Evolutionary conservation across 2,329 filamentous ascomycete genomes (phyloP), one percentile per base, ranked within the genome.

Genomic region (Pseudogymnoascus verrucosus): DNA sequence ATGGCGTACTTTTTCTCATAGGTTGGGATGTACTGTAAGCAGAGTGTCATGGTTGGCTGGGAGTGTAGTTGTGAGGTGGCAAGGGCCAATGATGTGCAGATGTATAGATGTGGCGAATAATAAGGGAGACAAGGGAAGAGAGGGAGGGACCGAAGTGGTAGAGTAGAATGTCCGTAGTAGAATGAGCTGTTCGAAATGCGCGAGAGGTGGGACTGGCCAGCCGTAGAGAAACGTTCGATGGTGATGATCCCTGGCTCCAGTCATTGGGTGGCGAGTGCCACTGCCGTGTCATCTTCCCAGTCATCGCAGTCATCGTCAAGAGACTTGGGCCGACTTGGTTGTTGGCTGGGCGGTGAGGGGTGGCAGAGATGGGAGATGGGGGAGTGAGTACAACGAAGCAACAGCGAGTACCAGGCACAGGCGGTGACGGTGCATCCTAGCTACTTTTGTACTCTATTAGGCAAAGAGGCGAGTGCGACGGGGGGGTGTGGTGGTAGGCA

Each of bases 261-360:
- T 26, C 11, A 47, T 47, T 47, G 42, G 42, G 42, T 47, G 42
- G 42, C 42, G 42, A 47, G 42, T 47, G 42, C 42, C 42, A 47
- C 42, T 47, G 21, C 42, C 42, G 42, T 47, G 42, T 47, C 42
- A 44, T 26, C 23, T 26, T 44, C 6, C 61, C 44, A 8, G 37
- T 66, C 34, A 60, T 66, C 10, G 61, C 64, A 14, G 28, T 31
- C 28, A 31, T 31, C 28, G 28, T 31, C 28, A 10, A 31, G 5
- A 31, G 28, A 31, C 28, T 31, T 31, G 40, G 11, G 26, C 8
- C 10, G 14, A 28, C 16, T 28, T 23, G 34, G 31, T 31, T 7
- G 28, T 31, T 31, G 28, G 28, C 28, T 40, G 16, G 36, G 40
- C 59, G 59, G 59, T 61, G 59, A 61, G 14, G 36, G 14, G 36